phyloP scores from a whole-genome alignment of 148 eudicot genomes.

The Suaeda aralocaspica region DNA sequence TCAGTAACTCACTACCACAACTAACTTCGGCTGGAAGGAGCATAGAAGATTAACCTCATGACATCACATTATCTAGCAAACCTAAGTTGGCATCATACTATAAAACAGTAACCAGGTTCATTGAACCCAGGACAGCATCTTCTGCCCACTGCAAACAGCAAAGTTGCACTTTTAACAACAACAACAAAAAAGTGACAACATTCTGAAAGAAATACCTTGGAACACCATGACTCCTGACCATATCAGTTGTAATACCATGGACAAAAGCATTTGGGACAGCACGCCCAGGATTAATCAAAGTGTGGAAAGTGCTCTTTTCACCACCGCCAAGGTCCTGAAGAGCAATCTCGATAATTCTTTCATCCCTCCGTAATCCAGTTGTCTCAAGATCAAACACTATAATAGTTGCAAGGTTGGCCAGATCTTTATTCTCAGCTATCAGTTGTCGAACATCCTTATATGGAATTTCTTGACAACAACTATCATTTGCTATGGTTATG shows the following conservation, averaged over 20 bases:
- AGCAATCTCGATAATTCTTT: slow-evolving; percentile 80
- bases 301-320: slow-evolving; percentile 74
- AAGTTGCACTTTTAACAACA: background rate
- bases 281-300: slow-evolving; percentile 73
- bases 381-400: slow-evolving; percentile 84
- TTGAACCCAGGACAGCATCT: background rate
- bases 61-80: background rate
- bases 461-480: slow-evolving; percentile 34
- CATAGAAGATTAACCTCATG: background rate
- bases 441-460: slow-evolving; percentile 40
- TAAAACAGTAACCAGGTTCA: background rate
- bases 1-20: background rate
- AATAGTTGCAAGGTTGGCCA: slow-evolving; percentile 45
- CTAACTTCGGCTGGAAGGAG: background rate
- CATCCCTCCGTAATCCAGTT: slow-evolving; percentile 60
- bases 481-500: slow-evolving; percentile 31
- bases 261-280: slow-evolving; percentile 45
- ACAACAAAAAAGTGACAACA: slow-evolving; percentile 4
- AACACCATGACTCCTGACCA: slow-evolving; percentile 62
- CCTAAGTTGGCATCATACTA: slow-evolving; percentile 7
- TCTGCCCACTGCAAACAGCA: background rate
- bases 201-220: slow-evolving; percentile 55
- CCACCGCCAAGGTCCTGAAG: slow-evolving; percentile 79
- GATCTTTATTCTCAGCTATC: slow-evolving; percentile 41
- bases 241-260: slow-evolving; percentile 57